Evolutionary conservation across 352 stramenopile species (phyloP).

Genomic region (Phytophthora pistaciae): DNA sequence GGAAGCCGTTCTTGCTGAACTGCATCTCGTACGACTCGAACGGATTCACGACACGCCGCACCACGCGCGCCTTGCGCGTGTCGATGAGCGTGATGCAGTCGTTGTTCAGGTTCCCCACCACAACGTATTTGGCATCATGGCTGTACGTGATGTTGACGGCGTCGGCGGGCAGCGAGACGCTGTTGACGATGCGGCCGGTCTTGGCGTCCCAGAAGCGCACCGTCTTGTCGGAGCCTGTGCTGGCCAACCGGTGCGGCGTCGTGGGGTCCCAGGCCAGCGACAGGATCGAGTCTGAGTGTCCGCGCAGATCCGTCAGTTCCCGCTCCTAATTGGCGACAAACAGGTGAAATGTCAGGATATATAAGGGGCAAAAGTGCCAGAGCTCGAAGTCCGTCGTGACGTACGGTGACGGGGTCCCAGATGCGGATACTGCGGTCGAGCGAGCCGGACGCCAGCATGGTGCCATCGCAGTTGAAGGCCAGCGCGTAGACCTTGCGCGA

Average conservation of each 20-base stretch:
- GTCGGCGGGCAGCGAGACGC: constrained; percentile 77
- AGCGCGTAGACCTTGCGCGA: constrained; percentile 84
- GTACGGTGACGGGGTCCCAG: constrained; percentile 69
- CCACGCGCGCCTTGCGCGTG: constrained; percentile 81
- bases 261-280: constrained; percentile 85
- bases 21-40: constrained; percentile 88
- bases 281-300: constrained; percentile 78
- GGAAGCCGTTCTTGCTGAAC: constrained; percentile 80
- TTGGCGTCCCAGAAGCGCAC: constrained; percentile 89
- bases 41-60: constrained; percentile 81
- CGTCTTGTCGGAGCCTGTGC: constrained; percentile 81
- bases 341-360: constrained; percentile 5
- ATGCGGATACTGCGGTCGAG: constrained; percentile 85
- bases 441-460: constrained; percentile 81
- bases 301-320: constrained; percentile 67
- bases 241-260: constrained; percentile 64
- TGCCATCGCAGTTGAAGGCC: constrained; percentile 78
- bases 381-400: constrained; percentile 11
- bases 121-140: constrained; percentile 85
- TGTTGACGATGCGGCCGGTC: constrained; percentile 79
- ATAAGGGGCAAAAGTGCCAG: neutral
- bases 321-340: constrained; percentile 42
- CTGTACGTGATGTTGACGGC: constrained; percentile 85
- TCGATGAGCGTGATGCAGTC: constrained; percentile 87
- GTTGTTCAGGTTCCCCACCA: constrained; percentile 74